These are phyloP conservation scores for Marchantia polymorpha DNA, from an alignment of 225 moss, liverwort and hornwort genomes.

Conservation along the genomic window DNA sequence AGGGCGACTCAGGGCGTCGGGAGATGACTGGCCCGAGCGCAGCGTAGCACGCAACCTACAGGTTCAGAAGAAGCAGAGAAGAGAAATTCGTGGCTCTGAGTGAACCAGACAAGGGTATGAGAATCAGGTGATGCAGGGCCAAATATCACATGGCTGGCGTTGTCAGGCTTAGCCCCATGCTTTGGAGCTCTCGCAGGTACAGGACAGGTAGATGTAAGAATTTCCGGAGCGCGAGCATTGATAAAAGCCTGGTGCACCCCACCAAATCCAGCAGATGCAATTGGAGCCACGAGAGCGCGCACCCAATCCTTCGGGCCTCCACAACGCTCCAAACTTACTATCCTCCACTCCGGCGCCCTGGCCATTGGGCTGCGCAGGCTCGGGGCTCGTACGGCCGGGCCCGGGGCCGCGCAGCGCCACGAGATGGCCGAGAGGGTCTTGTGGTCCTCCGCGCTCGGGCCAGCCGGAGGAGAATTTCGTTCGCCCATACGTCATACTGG, in stretches of 20 bases:
- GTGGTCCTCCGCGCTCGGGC: conserved; percentile 1
- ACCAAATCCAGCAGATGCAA: conserved; percentile 8
- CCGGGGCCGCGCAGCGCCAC: not conserved
- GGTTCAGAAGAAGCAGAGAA: not conserved
- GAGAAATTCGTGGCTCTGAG: not conserved
- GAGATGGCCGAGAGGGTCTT: conserved; percentile 1
- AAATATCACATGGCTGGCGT: conserved; percentile 9
- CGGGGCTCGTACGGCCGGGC: not conserved
- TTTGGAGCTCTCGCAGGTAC: conserved; percentile 1
- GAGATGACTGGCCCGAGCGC: not conserved
- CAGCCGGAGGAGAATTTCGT: not conserved
- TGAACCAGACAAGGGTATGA: not conserved
- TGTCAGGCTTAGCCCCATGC: conserved; percentile 9
- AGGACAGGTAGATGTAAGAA: not conserved
- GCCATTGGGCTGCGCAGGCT: not conserved
- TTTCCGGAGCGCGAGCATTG: not conserved
- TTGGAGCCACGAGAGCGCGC: not conserved
- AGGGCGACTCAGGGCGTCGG: not conserved
- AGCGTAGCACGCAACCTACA: not conserved
- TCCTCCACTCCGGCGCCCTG: not conserved
- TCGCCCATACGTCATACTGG: not conserved
- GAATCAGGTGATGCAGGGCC: not conserved
- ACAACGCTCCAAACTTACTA: not conserved
- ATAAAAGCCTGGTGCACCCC: conserved; percentile 11
- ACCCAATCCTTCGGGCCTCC: not conserved